Evolutionary conservation across 2,329 filamentous ascomycete species (phyloP), one percentile per base, ranked within the genome.

Genomic region (Pseudogymnoascus sp.): DNA sequence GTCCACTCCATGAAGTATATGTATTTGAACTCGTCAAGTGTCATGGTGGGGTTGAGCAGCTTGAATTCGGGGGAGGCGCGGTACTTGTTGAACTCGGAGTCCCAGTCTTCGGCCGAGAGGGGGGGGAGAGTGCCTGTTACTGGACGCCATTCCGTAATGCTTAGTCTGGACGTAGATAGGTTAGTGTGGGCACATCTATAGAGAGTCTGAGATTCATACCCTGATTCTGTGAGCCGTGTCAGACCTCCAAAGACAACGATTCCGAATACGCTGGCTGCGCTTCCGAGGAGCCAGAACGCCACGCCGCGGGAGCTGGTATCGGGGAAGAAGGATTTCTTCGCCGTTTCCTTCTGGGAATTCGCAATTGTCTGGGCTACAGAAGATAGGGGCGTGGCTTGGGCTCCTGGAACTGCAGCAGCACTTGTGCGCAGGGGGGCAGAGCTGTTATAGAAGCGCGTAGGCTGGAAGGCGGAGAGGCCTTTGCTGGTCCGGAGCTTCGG

Each of bases 1-100:
- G 87, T 86, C 94, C 94, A 99, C 79, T 99, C 94, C 94, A 97
- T 97, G 74, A 89, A 99, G 81, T 97, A 99, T 67, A 99, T 99
- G 73, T 94, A 88, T 76, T 97, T 97, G 79, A 97, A 99, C 73
- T 99, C 94, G 62, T 86, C 82, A 61, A 99, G 80, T 32, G 83
- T 88, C 94, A 99, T 99, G 73, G 90, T 84, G 32, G 92, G 88
- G 77, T 99, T 99, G 67, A 99, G 81, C 64, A 91, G 83, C 71
- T 89, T 85, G 77, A 93, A 99, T 75, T 99, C 94, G 64, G 94
- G 94, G 18, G 91, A 96, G 43, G 88, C 84, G 66, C 88, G 87
- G 79, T 99, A 99, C 75, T 95, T 94, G 61, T 86, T 79, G 76
- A 97, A 99, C 71, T 97, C 94, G 65, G 86, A 85, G 68, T 96